phyloP scores from a whole-genome alignment of 148 eudicot species.

The Chenopodium quinoa region DNA sequence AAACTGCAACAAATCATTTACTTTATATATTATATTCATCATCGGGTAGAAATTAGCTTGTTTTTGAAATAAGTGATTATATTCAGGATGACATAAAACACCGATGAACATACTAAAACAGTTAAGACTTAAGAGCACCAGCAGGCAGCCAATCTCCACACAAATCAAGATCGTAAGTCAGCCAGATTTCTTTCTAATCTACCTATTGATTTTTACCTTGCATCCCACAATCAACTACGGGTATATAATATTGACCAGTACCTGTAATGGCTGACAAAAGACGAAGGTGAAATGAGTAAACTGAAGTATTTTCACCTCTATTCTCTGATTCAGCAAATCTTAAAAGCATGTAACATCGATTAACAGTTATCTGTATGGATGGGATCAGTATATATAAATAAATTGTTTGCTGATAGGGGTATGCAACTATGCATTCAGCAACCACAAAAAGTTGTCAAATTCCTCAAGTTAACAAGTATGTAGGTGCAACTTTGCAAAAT shows the following conservation, averaged over 20 bases:
- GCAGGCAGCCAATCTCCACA: neutral
- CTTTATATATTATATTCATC: too few species aligned
- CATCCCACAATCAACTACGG: neutral
- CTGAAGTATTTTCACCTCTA: constrained; percentile 3
- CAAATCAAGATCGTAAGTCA: neutral
- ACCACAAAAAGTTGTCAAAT: constrained; percentile 8
- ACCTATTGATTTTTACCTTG: neutral
- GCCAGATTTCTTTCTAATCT: neutral
- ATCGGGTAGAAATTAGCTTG: too few species aligned
- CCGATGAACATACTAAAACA: too few species aligned
- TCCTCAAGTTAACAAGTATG: constrained; percentile 12
- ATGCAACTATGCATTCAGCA: constrained; percentile 14
- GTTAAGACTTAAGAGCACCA: neutral
- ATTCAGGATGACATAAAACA: neutral
- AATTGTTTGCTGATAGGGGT: constrained; percentile 9
- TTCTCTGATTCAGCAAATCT: constrained; percentile 9
- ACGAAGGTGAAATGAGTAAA: neutral
- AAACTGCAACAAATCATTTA: too few species aligned
- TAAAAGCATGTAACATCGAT: constrained; percentile 10
- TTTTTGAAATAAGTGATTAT: too few species aligned
- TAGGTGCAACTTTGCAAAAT: constrained; percentile 21
- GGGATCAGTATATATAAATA: constrained; percentile 9
- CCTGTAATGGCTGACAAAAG: neutral
- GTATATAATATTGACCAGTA: neutral
- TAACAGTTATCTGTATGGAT: constrained; percentile 13